These are phyloP conservation scores for Rhododendron ferrugineum DNA, from an alignment of 148 eudicot genomes.

Conservation along the genomic window DNA sequence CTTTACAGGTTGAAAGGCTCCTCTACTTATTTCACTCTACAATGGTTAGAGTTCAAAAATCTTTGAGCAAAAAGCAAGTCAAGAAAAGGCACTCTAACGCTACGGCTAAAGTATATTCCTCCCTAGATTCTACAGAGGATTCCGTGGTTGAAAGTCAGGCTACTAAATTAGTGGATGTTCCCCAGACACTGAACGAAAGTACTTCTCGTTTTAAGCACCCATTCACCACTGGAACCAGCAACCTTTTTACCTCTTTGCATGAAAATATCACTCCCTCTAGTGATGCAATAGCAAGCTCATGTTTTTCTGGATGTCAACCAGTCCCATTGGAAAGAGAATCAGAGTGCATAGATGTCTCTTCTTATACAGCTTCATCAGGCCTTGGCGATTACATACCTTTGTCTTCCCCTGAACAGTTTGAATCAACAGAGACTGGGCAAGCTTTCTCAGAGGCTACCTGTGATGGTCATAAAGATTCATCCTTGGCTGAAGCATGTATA, in stretches of 20 bases:
- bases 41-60: slow-evolving; percentile 9
- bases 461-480: background rate
- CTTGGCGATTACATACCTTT: slow-evolving; percentile 19
- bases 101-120: background rate
- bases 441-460: background rate
- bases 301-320: slow-evolving; percentile 1
- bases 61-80: background rate
- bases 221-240: background rate
- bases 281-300: background rate
- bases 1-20: slow-evolving; percentile 17
- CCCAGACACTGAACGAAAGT: background rate
- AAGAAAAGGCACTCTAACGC: background rate
- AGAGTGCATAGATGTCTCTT: slow-evolving; percentile 6
- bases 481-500: slow-evolving; percentile 1
- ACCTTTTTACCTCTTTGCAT: background rate
- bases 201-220: background rate
- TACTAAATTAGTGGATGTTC: background rate
- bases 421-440: slow-evolving; percentile 6
- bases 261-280: background rate
- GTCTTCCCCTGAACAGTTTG: slow-evolving; percentile 6
- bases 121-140: background rate
- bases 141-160: background rate
- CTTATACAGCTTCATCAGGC: slow-evolving; percentile 1
- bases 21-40: slow-evolving; percentile 6
- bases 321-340: slow-evolving; percentile 6